Base-by-base conservation (phyloP, 1,139 yeast genomes). In the Pichia sp. region DNA sequence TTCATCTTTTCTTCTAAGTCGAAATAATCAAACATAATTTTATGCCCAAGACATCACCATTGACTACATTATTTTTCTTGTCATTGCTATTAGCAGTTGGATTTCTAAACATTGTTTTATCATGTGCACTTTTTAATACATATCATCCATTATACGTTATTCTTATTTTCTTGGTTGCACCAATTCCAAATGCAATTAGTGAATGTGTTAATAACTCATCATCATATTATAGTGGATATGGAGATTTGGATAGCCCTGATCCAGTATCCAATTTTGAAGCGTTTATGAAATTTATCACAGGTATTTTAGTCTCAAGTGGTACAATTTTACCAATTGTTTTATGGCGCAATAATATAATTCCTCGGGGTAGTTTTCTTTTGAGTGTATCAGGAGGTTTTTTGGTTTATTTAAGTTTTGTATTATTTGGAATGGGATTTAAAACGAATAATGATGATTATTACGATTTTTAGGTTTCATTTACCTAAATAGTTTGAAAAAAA, bases 41-140 rank as follows among this genome's bases (percentile, higher is more conserved):
- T 10, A 43, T 43, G 47, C 20, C 36, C 1, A 37, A 41, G n/a
- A 39, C 40, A 39, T 45, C 50, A 10, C 45, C 92, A 34, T 69
- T 83, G 53, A 80, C 85, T 42, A 82, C 80, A 58, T 80, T 84
- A 54, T 81, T 83, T 52, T 81, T 80, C 51, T 72, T 84, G 37
- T 78, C 87, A 30, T 82, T 85, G 23, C 71, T 83, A 37, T 68
- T 84, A 38, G 90, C 94, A 1, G 67, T 82, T 8, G 94, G 94
- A 20, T 82, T 83, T 59, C 69, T 84, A n/a, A 67, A 82, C 47
- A 83, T 82, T 39, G 74, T 83, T 40, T 67, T 84, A 45, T 77
- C 86, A 53, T 82, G 92, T 63, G 90, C 92, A 9, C 69, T 84
- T 39, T 83, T 73, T 65, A 73, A 77, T 52, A 83, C 82, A 59